Conservation (phyloP, 371 early-diverging fungal species). For the Mucor indicus region DNA sequence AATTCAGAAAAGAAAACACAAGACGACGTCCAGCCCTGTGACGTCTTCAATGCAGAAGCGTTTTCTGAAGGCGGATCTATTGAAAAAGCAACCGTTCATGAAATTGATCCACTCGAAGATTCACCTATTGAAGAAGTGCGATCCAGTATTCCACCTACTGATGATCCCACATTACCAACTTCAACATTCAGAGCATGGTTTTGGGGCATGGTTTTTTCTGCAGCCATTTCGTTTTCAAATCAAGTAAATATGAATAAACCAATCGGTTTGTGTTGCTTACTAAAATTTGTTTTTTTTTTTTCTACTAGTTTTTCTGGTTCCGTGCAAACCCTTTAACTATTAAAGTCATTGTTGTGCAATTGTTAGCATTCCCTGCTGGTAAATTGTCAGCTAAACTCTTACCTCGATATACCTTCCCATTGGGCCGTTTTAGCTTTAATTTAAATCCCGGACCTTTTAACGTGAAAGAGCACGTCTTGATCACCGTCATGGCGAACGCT, state of each 20-base stretch:
- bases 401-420: constrained; percentile 33
- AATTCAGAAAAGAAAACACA: too few species aligned
- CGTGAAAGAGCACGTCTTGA: constrained; percentile 74
- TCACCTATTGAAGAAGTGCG: constrained; percentile 74
- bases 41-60: too few species aligned
- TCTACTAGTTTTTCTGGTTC: constrained; percentile 70
- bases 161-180: constrained; percentile 65
- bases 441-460: constrained; percentile 79
- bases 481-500: constrained; percentile 57
- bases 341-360: constrained; percentile 63
- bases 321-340: constrained; percentile 63
- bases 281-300: too few species aligned
- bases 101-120: constrained; percentile 40
- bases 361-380: constrained; percentile 70
- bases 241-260: constrained; percentile 32
- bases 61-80: too few species aligned
- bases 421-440: constrained; percentile 24
- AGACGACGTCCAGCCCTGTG: too few species aligned
- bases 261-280: not conserved
- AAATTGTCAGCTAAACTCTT: constrained; percentile 54
- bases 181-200: constrained; percentile 78
- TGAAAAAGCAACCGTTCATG: not conserved
- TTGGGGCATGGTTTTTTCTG: constrained; percentile 65
- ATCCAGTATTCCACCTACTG: constrained; percentile 60
- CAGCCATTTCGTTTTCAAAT: constrained; percentile 65